Evolutionary conservation across 352 stramenopile genomes (phyloP), one percentile per base, ranked within the genome.

Genomic region (Globisporangium nagaii): DNA sequence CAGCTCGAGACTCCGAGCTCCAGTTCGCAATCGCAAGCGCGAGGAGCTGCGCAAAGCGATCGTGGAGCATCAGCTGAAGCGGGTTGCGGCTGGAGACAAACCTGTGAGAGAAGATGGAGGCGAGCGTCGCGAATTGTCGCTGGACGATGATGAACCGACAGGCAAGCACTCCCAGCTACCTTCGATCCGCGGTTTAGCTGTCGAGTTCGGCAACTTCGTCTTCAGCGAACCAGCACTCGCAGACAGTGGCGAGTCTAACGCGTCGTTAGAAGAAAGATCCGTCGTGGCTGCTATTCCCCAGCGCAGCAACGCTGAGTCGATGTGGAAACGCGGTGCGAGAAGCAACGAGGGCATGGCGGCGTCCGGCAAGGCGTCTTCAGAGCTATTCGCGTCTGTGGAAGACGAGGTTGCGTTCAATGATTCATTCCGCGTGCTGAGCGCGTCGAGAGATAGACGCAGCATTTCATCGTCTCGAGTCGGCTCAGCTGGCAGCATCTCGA

Each of bases 311-410:
- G 44, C 42, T 10, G 78, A 88, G 20, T 63, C 62, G 0, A 77
- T 89, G 43, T 89, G 78, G 78, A 84, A 74, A 34, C 71, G 73
- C 19, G 75, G 69, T 3, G 62, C 52, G 11, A 35, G 12, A 45
- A 24, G 35, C 17, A 43, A 34, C n/a, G 19, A 45, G n/a, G 31
- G 28, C 27, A 15, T n/a, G 20, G 13, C 7, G 9, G 9, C 25
- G 10, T 3, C 24, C 27, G 47, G 24, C 22, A 55, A 48, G 22
- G n/a, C 51, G 1, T 28, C 41, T 2, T 61, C 44, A 1, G 65
- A 77, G 2, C 31, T 65, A 2, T 70, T 72, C 30, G 52, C 62
- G 6, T 68, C 62, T 1, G 45, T 50, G 24, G 69, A 72, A 20
- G 66, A 75, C 20, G 60, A 70, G 25, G 48, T 50, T 45, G 60